These are phyloP conservation scores for Coemansia sp. DNA, from an alignment of 192 early-diverging fungal genomes.

Conservation along the genomic window DNA sequence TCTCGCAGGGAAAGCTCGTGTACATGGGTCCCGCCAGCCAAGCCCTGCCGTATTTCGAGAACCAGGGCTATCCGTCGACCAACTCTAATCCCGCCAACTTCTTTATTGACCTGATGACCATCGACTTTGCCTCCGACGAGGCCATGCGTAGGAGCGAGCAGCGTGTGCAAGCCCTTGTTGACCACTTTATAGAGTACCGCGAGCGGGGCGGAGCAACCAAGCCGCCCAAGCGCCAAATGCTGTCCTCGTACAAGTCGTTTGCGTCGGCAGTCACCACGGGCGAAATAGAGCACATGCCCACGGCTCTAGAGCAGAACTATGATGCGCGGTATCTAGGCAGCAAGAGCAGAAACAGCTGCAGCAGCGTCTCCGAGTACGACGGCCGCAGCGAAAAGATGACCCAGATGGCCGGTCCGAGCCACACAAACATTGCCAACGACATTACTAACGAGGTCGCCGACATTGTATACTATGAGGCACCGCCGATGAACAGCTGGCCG, in stretches of 20 bases:
- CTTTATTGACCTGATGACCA: conserved; percentile 62
- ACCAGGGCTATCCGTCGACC: conserved; percentile 58
- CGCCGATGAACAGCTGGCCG: conserved; percentile 40
- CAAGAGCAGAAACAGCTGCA: neutral
- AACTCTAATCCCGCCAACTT: conserved; percentile 72
- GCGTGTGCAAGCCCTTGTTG: conserved; percentile 40
- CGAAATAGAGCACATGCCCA: neutral
- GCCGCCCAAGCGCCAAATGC: neutral
- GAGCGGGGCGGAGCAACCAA: neutral
- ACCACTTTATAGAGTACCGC: conserved; percentile 24
- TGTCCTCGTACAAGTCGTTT: conserved; percentile 9
- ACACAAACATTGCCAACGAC: conserved; percentile 10
- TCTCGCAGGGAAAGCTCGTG: conserved; percentile 64
- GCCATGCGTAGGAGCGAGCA: conserved; percentile 27
- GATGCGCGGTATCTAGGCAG: neutral
- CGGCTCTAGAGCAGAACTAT: neutral
- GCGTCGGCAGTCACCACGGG: conserved; percentile 4
- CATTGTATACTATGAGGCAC: conserved; percentile 25
- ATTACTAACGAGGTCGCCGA: conserved; percentile 39
- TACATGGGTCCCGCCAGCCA: conserved; percentile 58
- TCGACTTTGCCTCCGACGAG: conserved; percentile 48
- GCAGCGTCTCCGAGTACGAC: neutral
- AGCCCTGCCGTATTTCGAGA: conserved; percentile 52
- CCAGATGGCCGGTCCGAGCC: neutral
- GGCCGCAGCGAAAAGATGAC: neutral